Conservation (phyloP, 108 stramenopile genomes). For the Skeletonema potamos region DNA sequence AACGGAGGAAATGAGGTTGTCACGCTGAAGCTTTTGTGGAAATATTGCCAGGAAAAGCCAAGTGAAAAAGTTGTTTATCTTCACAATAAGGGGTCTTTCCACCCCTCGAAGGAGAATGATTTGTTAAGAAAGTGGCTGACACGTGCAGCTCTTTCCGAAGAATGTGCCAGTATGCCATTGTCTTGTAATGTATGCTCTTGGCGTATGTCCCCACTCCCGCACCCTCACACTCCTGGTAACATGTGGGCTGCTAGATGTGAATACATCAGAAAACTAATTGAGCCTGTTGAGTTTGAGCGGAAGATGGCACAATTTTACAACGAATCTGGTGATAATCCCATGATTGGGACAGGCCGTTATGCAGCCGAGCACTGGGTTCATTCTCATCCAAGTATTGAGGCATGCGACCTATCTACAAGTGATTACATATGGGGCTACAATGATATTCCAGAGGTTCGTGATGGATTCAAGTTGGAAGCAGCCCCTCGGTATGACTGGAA, state of each 20-base stretch:
- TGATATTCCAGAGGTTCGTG: neutral
- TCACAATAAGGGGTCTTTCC: constrained; percentile 46
- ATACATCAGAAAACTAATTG: constrained; percentile 35
- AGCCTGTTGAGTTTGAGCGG: neutral
- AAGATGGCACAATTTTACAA: constrained; percentile 12
- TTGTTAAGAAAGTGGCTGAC: constrained; percentile 28
- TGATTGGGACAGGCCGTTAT: constrained; percentile 30
- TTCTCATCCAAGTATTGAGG: constrained; percentile 26
- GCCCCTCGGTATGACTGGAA: too few relatives aligned
- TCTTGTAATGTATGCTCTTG: constrained; percentile 41
- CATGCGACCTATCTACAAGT: constrained; percentile 44
- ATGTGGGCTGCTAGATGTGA: constrained; percentile 46
- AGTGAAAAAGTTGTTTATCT: constrained; percentile 34
- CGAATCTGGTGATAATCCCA: neutral
- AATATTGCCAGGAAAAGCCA: constrained; percentile 29
- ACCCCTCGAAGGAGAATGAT: constrained; percentile 7
- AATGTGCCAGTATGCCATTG: constrained; percentile 26
- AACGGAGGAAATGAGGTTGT: constrained; percentile 2
- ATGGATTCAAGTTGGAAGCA: neutral
- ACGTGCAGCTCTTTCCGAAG: constrained; percentile 24
- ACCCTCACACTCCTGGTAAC: constrained; percentile 48
- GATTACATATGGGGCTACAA: constrained; percentile 9
- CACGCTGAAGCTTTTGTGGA: constrained; percentile 20
- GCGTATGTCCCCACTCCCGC: constrained; percentile 44
- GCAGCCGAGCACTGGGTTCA: constrained; percentile 46